Evolutionary conservation across 1,284 basidiomycete species (phyloP).

Genomic region (Trichosporon sp.): DNA sequence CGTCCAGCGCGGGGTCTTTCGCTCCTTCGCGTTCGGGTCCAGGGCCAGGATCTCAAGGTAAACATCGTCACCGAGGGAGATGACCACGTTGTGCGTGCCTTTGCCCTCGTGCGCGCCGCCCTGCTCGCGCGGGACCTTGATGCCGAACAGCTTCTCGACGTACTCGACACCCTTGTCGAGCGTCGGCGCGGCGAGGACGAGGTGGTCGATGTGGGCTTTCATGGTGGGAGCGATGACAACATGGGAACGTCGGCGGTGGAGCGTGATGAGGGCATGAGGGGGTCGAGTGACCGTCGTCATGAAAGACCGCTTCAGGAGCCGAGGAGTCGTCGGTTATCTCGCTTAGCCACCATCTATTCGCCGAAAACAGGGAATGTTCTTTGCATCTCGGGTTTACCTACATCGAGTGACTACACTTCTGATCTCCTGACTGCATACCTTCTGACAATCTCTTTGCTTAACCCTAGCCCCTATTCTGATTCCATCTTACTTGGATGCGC

Average conservation of each 20-base stretch:
- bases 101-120: conserved; percentile 24
- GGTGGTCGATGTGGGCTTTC: conserved; percentile 23
- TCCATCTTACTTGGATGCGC: not conserved
- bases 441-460: no score
- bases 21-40: conserved; percentile 18
- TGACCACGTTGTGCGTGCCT: conserved; percentile 26
- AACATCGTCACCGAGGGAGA: conserved; percentile 24
- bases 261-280: not conserved
- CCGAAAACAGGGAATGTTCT: not conserved
- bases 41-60: conserved; percentile 26
- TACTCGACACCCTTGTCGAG: conserved; percentile 23
- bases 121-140: conserved; percentile 17
- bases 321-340: not conserved
- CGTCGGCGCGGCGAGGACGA: conserved; percentile 21
- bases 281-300: no score
- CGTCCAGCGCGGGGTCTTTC: conserved; percentile 15
- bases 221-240: conserved; percentile 9
- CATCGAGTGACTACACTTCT: not conserved
- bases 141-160: conserved; percentile 21
- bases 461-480: not conserved
- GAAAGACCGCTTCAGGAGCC: no score
- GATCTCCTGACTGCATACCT: no score
- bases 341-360: not conserved
- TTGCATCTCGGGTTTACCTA: not conserved
- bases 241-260: not conserved